Evolutionary conservation across 2,329 filamentous ascomycete genomes (phyloP).

Genomic region (Fusarium multiceps): DNA sequence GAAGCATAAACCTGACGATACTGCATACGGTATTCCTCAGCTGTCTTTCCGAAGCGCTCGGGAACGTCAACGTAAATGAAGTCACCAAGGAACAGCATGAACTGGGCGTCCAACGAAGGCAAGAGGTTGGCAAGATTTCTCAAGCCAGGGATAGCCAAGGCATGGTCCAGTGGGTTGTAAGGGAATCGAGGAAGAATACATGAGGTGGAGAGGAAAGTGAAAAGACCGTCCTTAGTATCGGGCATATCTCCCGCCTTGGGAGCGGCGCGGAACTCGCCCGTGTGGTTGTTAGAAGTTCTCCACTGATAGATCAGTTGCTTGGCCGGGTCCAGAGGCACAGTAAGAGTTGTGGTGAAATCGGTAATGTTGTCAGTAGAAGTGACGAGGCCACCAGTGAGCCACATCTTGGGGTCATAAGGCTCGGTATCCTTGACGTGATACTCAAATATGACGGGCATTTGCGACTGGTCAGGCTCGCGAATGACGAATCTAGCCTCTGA

Average conservation of each 20-base stretch:
- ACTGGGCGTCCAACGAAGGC: constrained; percentile 77
- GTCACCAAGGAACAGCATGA: constrained; percentile 85
- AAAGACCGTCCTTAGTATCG: constrained; percentile 71
- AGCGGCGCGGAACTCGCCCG: constrained; percentile 82
- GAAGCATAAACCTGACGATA: constrained; percentile 97
- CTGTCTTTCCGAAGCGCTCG: constrained; percentile 75
- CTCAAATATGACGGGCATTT: constrained; percentile 80
- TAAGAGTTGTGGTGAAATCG: constrained; percentile 82
- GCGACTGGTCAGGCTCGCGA: constrained; percentile 80
- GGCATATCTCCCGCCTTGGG: constrained; percentile 75
- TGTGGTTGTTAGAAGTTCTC: constrained; percentile 85
- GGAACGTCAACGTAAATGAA: constrained; percentile 95
- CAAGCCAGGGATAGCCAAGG: constrained; percentile 84
- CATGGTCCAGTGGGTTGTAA: constrained; percentile 85
- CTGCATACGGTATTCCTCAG: constrained; percentile 85
- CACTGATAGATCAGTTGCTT: constrained; percentile 85
- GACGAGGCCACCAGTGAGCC: constrained; percentile 75
- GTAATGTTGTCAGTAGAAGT: constrained; percentile 77
- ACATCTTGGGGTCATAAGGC: constrained; percentile 67
- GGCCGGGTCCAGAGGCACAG: constrained; percentile 70
- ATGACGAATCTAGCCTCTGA: constrained; percentile 83
- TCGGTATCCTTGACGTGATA: constrained; percentile 66
- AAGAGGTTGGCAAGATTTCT: constrained; percentile 79
- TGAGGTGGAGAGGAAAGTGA: constrained; percentile 92
- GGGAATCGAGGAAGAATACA: constrained; percentile 94